These are phyloP conservation scores for Leucosporidium yakuticum DNA, from an alignment of 768 basidiomycete species.

Conservation along the genomic window DNA sequence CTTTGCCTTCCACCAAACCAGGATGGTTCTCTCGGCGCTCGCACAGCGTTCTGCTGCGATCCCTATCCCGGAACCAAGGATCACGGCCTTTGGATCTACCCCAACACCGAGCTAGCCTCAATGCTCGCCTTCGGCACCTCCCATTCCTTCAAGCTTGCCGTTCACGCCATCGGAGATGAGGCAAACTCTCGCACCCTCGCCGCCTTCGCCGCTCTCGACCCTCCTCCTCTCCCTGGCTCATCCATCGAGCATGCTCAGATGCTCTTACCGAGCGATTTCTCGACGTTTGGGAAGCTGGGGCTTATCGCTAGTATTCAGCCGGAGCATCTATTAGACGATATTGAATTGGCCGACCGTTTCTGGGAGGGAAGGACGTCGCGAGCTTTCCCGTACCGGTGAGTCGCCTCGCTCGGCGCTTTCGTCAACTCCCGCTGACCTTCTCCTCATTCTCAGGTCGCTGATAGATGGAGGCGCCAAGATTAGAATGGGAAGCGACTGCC, in stretches of 20 bases:
- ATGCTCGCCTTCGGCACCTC: constrained; percentile 28
- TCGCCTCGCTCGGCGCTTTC: too few species aligned
- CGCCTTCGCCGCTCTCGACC: constrained; percentile 15
- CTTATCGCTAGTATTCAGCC: constrained; percentile 39
- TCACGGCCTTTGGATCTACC: constrained; percentile 31
- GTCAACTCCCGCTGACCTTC: too few species aligned
- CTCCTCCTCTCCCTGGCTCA: constrained; percentile 25
- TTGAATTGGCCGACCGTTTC: constrained; percentile 34
- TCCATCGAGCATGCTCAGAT: constrained; percentile 41
- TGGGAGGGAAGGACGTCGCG: constrained; percentile 36
- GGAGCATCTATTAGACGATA: constrained; percentile 38
- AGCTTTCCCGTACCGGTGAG: constrained; percentile 32
- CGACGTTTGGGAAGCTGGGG: constrained; percentile 29
- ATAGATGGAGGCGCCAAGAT: constrained; percentile 34
- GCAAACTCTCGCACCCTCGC: constrained; percentile 36
- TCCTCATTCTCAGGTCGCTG: constrained; percentile 4
- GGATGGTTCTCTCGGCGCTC: constrained; percentile 38
- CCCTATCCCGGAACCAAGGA: constrained; percentile 34
- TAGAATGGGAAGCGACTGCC: constrained; percentile 38
- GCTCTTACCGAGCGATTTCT: constrained; percentile 33
- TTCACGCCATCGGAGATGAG: constrained; percentile 40
- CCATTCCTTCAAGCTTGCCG: constrained; percentile 35
- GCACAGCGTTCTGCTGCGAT: constrained; percentile 39
- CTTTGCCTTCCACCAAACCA: background rate
- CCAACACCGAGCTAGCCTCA: constrained; percentile 12